Percentiles rank a stretch among this genome's conserved stretches.
These are phyloP conservation scores for Hamigera avellanea DNA, from an alignment of 495 filamentous ascomycete genomes.

Conservation along the genomic window DNA sequence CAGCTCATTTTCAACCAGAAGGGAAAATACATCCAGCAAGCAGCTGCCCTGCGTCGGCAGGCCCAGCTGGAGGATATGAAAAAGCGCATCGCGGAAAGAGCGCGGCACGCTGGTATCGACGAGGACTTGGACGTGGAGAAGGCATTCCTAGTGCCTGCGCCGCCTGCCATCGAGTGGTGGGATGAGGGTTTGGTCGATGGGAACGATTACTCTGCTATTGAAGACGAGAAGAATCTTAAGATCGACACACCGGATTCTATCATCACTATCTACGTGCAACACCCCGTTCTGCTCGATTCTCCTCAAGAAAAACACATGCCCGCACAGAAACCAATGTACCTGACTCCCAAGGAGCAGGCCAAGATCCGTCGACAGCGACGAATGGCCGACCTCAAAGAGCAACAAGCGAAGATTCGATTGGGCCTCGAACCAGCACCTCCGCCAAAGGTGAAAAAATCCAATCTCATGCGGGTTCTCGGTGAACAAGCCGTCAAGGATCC, in stretches of 20 bases:
- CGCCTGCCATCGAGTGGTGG: conserved; percentile 96
- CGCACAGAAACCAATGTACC: conserved; percentile 77
- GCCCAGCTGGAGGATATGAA: conserved; percentile 89
- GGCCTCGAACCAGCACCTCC: conserved; percentile 81
- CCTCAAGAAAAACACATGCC: conserved; percentile 78
- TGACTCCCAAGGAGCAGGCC: conserved; percentile 81
- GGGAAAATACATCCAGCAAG: conserved; percentile 93
- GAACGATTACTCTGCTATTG: conserved; percentile 58
- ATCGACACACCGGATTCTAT: conserved; percentile 70
- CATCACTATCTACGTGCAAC: conserved; percentile 81
- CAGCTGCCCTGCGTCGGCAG: conserved; percentile 73
- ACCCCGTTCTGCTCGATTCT: conserved; percentile 84
- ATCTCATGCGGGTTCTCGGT: conserved; percentile 95
- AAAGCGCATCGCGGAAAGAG: conserved; percentile 73
- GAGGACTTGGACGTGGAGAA: conserved; percentile 87
- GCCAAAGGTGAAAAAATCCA: conserved; percentile 90
- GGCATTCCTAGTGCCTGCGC: conserved; percentile 67
- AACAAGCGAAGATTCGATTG: conserved; percentile 88
- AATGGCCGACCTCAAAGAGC: conserved; percentile 86
- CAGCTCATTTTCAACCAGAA: conserved; percentile 89
- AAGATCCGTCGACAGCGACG: conserved; percentile 85
- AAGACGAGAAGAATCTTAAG: conserved; percentile 52
- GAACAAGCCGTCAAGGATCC: conserved; percentile 96
- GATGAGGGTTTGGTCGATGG: conserved; percentile 76
- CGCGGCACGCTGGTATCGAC: conserved; percentile 77